phyloP scores from a whole-genome alignment of 129 eudicot species.

The Flaveria brownii region DNA sequence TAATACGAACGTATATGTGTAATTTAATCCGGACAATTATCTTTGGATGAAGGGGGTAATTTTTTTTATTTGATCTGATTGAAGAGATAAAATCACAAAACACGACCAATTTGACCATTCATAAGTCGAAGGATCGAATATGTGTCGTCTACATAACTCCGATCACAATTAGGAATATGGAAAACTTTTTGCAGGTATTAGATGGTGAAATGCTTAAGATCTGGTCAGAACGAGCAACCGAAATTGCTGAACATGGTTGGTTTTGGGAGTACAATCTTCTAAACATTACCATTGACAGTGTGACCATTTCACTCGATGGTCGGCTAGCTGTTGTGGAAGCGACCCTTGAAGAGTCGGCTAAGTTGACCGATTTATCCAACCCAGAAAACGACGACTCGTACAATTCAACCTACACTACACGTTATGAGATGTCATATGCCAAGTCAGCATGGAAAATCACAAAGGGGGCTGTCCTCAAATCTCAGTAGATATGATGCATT shows the following conservation, averaged over 20 bases:
- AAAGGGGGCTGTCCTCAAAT: constrained; percentile 93
- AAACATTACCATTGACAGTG: constrained; percentile 76
- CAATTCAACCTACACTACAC: constrained; percentile 69
- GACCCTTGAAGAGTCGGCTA: constrained; percentile 84
- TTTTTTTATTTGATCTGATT: background rate
- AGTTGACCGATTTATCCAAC: constrained; percentile 60
- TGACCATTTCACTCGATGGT: constrained; percentile 86
- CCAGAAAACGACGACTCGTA: constrained; percentile 86
- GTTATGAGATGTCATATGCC: constrained; percentile 73
- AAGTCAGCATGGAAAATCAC: constrained; percentile 82
- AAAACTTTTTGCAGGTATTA: constrained; percentile 58
- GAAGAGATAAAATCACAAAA: background rate
- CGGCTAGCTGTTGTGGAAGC: constrained; percentile 89
- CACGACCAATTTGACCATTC: background rate
- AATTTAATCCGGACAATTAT: background rate
- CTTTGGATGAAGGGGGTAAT: background rate
- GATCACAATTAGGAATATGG: background rate
- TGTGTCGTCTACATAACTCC: background rate
- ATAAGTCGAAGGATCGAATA: background rate
- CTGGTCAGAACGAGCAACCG: constrained; percentile 79
- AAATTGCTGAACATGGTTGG: constrained; percentile 79
- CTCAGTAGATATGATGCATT: constrained; percentile 36
- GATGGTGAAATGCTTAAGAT: constrained; percentile 94
- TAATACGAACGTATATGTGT: background rate
- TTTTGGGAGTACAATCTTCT: constrained; percentile 71